Conservation (phyloP, 2,329 filamentous ascomycete genomes). For the Macrophomina tecta region DNA sequence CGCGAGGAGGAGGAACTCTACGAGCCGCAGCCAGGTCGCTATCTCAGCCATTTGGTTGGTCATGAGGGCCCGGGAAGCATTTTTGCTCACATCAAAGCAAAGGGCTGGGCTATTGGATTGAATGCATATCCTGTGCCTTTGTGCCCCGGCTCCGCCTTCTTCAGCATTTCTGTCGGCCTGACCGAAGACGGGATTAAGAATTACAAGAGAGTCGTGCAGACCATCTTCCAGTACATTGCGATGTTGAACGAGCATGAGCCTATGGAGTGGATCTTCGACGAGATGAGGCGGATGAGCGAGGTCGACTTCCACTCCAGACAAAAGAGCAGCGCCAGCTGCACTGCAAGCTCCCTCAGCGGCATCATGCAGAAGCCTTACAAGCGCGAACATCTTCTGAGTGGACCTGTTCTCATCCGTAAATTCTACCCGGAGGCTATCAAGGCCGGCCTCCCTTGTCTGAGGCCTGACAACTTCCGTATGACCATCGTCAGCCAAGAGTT, state of each 20-base stretch:
- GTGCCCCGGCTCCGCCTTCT: constrained; percentile 81
- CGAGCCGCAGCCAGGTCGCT: constrained; percentile 81
- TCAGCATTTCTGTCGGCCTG: constrained; percentile 78
- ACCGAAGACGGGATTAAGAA: constrained; percentile 85
- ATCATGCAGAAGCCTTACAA: constrained; percentile 92
- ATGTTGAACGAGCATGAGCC: constrained; percentile 81
- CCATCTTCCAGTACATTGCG: constrained; percentile 89
- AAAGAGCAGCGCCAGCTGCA: constrained; percentile 86
- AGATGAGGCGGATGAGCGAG: constrained; percentile 87
- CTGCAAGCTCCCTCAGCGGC: constrained; percentile 84
- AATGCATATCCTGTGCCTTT: constrained; percentile 77
- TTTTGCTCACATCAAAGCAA: constrained; percentile 85
- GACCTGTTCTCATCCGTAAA: constrained; percentile 73
- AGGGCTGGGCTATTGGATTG: constrained; percentile 86
- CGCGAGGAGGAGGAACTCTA: constrained; percentile 81
- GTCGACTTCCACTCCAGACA: constrained; percentile 95
- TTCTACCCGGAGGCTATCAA: constrained; percentile 80
- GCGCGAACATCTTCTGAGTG: constrained; percentile 86
- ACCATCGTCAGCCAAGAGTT: constrained; percentile 81
- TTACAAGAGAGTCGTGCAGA: constrained; percentile 81
- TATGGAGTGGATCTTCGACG: constrained; percentile 91
- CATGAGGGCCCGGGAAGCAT: constrained; percentile 94
- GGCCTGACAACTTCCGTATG: constrained; percentile 88
- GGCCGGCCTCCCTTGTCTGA: constrained; percentile 73
- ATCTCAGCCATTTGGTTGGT: constrained; percentile 86